Conservation (phyloP, 164 flowering plant species). For the Stephania japonica region DNA sequence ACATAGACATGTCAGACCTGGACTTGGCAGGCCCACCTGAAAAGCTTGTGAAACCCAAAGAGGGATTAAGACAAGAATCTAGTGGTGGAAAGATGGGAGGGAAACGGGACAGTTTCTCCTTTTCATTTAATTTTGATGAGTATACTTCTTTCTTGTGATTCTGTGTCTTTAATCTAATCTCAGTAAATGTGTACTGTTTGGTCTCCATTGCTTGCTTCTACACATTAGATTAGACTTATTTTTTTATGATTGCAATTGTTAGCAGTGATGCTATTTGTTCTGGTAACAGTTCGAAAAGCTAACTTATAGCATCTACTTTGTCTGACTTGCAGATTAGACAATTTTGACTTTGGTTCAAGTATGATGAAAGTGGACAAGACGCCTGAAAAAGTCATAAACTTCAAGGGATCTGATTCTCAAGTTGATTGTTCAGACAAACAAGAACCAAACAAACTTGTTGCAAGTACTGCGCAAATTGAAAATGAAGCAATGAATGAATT, state of each 20-base stretch:
- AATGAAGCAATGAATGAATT: constrained; percentile 14
- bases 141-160: constrained; percentile 22
- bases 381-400: constrained; percentile 24
- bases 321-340: constrained; percentile 41
- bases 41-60: constrained; percentile 42
- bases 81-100: constrained; percentile 28
- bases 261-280: background rate
- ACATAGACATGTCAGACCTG: constrained; percentile 75
- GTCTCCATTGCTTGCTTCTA: background rate
- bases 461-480: constrained; percentile 19
- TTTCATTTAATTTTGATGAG: constrained; percentile 79
- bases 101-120: constrained; percentile 41
- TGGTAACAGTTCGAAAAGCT: background rate
- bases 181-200: background rate
- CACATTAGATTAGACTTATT: background rate
- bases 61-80: constrained; percentile 38
- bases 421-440: constrained; percentile 16
- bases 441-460: constrained; percentile 14
- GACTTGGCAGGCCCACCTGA: constrained; percentile 62
- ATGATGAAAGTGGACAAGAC: constrained; percentile 29
- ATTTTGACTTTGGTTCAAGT: constrained; percentile 48
- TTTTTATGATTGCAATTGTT: background rate
- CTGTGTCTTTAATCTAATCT: background rate
- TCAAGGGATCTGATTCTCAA: constrained; percentile 8
- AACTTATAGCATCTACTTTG: constrained; percentile 5